Evolutionary conservation across 257 asterid genomes (phyloP), one percentile per base, ranked within the genome.

Genomic region (Solanum habrochaites): DNA sequence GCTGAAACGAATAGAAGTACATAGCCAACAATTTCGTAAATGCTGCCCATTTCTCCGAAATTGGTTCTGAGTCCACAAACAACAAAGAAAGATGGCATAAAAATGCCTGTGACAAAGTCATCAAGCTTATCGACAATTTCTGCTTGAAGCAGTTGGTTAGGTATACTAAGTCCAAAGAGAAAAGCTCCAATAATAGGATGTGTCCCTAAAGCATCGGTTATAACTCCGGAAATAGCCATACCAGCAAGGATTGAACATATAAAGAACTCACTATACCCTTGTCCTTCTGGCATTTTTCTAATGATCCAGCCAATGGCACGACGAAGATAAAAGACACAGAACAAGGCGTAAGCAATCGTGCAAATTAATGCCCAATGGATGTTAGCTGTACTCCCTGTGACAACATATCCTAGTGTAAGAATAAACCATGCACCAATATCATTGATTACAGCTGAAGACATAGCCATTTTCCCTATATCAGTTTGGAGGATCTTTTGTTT

Each of bases 171-270:
- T 25, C 99, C 99, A 83, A 93, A 97, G 39, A 96, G 58, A 21
- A 97, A 94, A 0, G 98, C 98, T 66, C 99, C 99, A 8, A 97
- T 90, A 95, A 97, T 94, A 7, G 99, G 98, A 42, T 97, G 99
- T 9, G 99, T 94, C 2, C 99, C 99, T 18, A 89, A 91, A 1
- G 90, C 87, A 64, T 96, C 98, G 2, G 98, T 90, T 45, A 95
- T 15, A 77, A 91, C 92, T 45, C 98, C 96, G 66, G 91, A 85
- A 3, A 96, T 69, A 2, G 91, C 81, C 87, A 90, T 88, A 69
- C 98, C 97, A 1, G 91, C 64, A 3, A 97, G 92, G 27, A 96
- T 83, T 6, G 95, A 90, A 88, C 97, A 94, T 72, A 96, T 88
- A 77, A 95, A 96, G 91, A 86, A 95, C 92, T 94, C 98, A 72